phyloP scores from a whole-genome alignment of 2,329 filamentous ascomycete species.

The Aaosphaeria pasadenensis region DNA sequence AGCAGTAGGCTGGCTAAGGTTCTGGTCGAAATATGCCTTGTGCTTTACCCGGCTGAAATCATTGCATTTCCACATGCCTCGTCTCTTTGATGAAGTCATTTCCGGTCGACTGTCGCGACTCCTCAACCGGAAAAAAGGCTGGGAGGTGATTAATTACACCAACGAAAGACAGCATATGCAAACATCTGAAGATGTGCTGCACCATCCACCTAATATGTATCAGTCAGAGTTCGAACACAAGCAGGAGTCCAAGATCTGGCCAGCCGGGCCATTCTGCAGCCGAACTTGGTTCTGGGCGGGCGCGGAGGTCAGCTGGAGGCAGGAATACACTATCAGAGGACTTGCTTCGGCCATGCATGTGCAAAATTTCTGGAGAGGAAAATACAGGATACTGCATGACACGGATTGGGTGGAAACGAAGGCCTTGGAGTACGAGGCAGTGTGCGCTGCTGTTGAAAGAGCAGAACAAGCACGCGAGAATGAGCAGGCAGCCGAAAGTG shows the following conservation, averaged over 20 bases:
- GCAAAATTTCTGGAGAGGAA: background rate
- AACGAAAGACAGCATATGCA: slow-evolving; percentile 18
- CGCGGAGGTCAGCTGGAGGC: background rate
- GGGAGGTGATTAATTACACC: slow-evolving; percentile 14
- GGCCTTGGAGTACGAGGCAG: background rate
- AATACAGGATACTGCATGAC: too few species aligned
- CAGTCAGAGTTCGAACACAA: slow-evolving; percentile 2
- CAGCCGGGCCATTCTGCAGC: slow-evolving; percentile 12
- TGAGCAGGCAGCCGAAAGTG: background rate
- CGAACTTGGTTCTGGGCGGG: slow-evolving; percentile 9
- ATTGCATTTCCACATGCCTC: slow-evolving; percentile 22
- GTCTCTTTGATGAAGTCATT: slow-evolving; percentile 12
- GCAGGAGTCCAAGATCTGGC: slow-evolving; percentile 7
- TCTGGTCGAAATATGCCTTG: slow-evolving; percentile 18
- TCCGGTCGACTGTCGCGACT: slow-evolving; percentile 15
- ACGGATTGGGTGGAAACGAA: background rate
- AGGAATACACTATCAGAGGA: background rate
- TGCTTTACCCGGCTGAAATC: slow-evolving; percentile 10
- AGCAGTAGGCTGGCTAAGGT: slow-evolving; percentile 21
- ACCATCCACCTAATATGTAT: background rate
- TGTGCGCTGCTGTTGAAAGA: background rate
- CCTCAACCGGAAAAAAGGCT: slow-evolving; percentile 11
- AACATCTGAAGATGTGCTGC: slow-evolving; percentile 9
- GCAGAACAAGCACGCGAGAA: background rate
- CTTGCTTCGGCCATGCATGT: background rate